Evolutionary conservation across 1,139 yeast species (phyloP).

Genomic region (Yamadazyma spencermartinsiae): DNA sequence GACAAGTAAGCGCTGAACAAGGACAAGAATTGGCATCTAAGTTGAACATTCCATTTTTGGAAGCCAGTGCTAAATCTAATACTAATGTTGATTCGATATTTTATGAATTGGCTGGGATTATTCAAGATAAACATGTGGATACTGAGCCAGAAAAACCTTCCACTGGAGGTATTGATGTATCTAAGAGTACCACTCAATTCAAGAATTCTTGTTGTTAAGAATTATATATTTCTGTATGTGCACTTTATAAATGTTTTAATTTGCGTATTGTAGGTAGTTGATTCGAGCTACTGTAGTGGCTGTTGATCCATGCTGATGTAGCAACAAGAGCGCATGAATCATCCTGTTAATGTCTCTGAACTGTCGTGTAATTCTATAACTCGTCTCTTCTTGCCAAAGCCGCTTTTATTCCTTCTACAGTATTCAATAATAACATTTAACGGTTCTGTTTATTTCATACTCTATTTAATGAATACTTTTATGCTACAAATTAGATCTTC

Average conservation of each 20-base stretch:
- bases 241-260: not conserved
- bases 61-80: constrained; percentile 93
- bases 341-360: no score
- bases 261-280: no score
- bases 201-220: constrained; percentile 45
- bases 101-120: constrained; percentile 84
- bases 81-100: constrained; percentile 90
- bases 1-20: constrained; percentile 81
- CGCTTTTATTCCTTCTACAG: no score
- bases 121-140: constrained; percentile 72
- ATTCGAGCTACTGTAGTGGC: no score
- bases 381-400: no score
- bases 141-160: constrained; percentile 19
- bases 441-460: no score
- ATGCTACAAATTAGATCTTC: constrained; percentile 36
- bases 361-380: no score
- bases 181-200: constrained; percentile 31
- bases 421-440: no score
- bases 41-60: constrained; percentile 86
- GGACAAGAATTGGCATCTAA: constrained; percentile 89
- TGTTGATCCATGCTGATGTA: no score
- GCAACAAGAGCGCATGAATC: no score
- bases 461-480: no score
- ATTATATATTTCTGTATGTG: not conserved
- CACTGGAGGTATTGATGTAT: constrained; percentile 51